Evolutionary conservation across 768 basidiomycete species (phyloP), one percentile per base, ranked within the genome.

Genomic region (Hirschioporus abietinus): DNA sequence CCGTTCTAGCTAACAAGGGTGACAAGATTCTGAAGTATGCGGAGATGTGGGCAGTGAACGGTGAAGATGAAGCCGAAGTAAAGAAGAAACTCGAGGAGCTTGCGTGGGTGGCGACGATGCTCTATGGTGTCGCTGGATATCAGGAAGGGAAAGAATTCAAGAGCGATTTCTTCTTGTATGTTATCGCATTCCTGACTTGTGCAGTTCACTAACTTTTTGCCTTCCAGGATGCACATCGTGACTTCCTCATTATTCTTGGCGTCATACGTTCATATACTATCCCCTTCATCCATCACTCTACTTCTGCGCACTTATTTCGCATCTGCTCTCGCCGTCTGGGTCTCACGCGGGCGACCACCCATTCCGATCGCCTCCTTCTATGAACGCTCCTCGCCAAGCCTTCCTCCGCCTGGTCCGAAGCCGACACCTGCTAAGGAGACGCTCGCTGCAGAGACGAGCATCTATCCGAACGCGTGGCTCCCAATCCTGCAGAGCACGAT

Each of bases 231-330:
- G 77, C 90, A 86, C 69, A 75, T 88, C 1, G 82, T 90, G 52
- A 92, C 90, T 0, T 89, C 88, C 4, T 79, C 84, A 3, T 71
- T 89, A 24, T 89, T 90, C 78, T 71, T 89, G 27, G 79, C 85
- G 0, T 83, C 88, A 0, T 66, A 86, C 58, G 70, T 82, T 3
- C 24, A 15, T 9, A 25, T 25, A 25, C 24, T 61, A 12, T 25
- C 24, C 5, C 60, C 60, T 0, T 58, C 73, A 0, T 85, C 84
- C 0, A 82, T 85, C 66, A 78, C 77, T 3, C 74, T 83, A 18
- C 77, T 91, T 17, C 80, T 92, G n/a, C 84, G 83, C 8, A 77
- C 81, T 1, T 89, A 88, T 75, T 82, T 91, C 69, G 76, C 81
- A 7, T 76, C 78, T 24, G 76, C 76, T 20, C 79, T 90, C 35